phyloP scores from a whole-genome alignment of 345 rosid genomes.

The Raphanus sativus region DNA sequence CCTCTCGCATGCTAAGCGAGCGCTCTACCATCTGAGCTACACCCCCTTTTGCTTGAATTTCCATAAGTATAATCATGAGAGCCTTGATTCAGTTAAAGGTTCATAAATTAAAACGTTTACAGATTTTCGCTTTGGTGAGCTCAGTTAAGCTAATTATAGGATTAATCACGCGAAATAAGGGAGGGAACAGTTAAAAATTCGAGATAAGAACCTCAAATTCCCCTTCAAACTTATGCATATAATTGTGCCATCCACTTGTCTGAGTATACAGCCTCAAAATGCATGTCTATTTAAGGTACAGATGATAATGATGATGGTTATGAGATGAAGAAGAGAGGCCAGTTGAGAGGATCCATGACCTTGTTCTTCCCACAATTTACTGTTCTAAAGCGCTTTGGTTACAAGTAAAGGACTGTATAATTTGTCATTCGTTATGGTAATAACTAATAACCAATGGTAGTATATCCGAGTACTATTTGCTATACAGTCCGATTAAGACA shows the following conservation, averaged over 20 bases:
- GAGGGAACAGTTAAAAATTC: too few relatives aligned
- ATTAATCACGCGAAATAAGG: too few relatives aligned
- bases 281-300: neutral
- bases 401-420: neutral
- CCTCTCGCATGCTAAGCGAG: slow-evolving; percentile 96
- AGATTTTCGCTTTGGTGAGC: too few relatives aligned
- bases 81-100: too few relatives aligned
- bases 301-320: neutral
- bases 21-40: slow-evolving; percentile 88
- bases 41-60: slow-evolving; percentile 1
- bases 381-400: neutral
- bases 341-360: neutral
- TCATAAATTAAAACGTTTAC: too few relatives aligned
- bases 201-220: too few relatives aligned
- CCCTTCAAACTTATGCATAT: too few relatives aligned
- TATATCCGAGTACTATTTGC: neutral
- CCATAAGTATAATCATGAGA: too few relatives aligned
- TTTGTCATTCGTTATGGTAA: neutral
- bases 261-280: neutral
- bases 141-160: too few relatives aligned
- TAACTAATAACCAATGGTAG: neutral
- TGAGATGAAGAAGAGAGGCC: neutral
- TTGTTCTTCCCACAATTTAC: neutral
- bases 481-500: neutral
- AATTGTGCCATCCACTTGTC: neutral